Base-by-base conservation (phyloP, 805 yeast species). In the Metschnikowia koreensis region DNA sequence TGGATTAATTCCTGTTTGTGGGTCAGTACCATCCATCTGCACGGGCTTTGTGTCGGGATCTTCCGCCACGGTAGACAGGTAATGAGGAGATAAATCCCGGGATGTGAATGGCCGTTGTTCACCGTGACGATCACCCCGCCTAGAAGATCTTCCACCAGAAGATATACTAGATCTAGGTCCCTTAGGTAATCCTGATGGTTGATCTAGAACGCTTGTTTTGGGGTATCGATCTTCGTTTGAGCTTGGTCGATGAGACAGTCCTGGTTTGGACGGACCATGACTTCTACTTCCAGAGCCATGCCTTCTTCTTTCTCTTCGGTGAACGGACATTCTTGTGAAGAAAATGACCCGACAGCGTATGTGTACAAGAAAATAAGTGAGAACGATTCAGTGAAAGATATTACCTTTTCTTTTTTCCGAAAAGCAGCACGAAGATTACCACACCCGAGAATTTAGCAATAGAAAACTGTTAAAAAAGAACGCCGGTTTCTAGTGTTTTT, bases 1-100 rank as follows among this genome's bases (percentile, higher is more conserved):
- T 5, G 63, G 59, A 52, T 74, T 74, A 9, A 53, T 55, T 2
- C 77, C 76, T 1, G 73, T 65, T 10, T 11, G 48, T 17, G 65
- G 63, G 51, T 71, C 65, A 2, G 76, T 70, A 6, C 76, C 78
- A n/a, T 27, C 34, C 44, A 42, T 46, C 8, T 29, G 44, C 15
- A 27, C 38, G n/a, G 31, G 22, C 34, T 38, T 43, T 13, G 41
- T 22, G 37, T 34, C 43, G 11, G n/a, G n/a, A 28, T 48, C 51
- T 7, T 41, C 50, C 7, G 46, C 27, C 11, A 27, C 22, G 13
- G 50, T 34, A 7, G 50, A 34, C 13, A 26, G 37, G 6, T 45
- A 37, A 22, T 17, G 37, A 13, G 41, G 41, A 10, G 50, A 22
- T 13, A 41, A 16, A 15, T 27, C 41, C 17, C 33, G 40, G 12